Evolutionary conservation across 202 grass and related monocot genomes (phyloP).

Genomic region (Schoenoplectus tabernaemontani): DNA sequence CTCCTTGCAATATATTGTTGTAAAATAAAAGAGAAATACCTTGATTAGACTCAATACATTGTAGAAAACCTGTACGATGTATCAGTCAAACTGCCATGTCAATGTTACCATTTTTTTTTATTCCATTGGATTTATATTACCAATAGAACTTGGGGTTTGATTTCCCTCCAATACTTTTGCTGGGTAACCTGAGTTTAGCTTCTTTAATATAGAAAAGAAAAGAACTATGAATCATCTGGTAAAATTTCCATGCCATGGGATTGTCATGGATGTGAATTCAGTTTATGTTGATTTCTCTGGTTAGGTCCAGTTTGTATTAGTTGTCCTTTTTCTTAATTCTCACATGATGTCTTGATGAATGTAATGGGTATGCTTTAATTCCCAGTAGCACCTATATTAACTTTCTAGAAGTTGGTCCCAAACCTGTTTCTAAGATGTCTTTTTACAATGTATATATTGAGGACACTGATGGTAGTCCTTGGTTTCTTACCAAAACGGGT

Average conservation of each 20-base stretch:
- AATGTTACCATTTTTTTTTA: neutral
- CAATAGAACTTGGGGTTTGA: neutral
- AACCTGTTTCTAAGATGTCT: neutral
- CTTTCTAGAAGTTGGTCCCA: neutral
- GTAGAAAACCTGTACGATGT: neutral
- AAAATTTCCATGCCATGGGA: neutral
- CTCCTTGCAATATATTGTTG: neutral
- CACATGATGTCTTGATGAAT: neutral
- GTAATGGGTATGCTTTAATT: neutral
- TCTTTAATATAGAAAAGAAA: neutral
- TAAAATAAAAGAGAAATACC: neutral
- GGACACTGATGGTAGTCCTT: neutral
- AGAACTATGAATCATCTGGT: neutral
- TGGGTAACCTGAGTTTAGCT: neutral
- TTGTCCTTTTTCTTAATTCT: neutral
- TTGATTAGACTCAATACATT: neutral
- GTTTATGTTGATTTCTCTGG: neutral
- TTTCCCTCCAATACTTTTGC: neutral
- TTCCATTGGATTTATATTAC: neutral
- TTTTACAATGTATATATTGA: neutral
- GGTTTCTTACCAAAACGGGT: neutral
- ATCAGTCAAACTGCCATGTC: neutral
- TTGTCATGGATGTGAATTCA: neutral
- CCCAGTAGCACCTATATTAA: neutral
- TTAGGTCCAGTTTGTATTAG: neutral